Evolutionary conservation across 1,284 basidiomycete genomes (phyloP).

Genomic region (Ceratobasidium sp.): DNA sequence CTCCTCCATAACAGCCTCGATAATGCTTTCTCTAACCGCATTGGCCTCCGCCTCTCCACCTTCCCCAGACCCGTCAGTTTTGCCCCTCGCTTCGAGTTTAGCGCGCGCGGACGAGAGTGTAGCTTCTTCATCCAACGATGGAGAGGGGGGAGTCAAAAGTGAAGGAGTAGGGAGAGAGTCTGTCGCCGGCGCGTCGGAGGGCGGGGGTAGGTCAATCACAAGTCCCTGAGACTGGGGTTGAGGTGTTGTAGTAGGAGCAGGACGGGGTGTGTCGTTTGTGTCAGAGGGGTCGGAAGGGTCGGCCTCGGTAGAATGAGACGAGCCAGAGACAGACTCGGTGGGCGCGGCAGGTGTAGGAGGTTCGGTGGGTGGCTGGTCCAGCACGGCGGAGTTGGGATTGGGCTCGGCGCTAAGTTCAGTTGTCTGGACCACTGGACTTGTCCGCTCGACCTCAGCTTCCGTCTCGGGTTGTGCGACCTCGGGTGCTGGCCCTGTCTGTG

Average conservation of each 20-base stretch:
- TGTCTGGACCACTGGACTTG: conserved; percentile 17
- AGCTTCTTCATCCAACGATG: conserved; percentile 22
- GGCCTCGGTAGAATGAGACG: not conserved
- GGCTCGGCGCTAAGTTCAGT: conserved; percentile 4
- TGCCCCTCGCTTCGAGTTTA: conserved; percentile 43
- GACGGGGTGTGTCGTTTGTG: not conserved
- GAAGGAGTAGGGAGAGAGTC: conserved; percentile 30
- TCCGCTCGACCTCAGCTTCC: conserved; percentile 15
- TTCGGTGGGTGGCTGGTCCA: conserved; percentile 25
- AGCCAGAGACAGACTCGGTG: conserved; percentile 2
- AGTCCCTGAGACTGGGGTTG: not conserved
- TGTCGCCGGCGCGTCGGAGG: not conserved
- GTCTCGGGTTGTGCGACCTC: conserved; percentile 8
- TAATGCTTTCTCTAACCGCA: conserved; percentile 63
- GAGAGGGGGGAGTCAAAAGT: conserved; percentile 18
- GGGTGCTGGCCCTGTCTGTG: conserved; percentile 49
- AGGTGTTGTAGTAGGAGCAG: not conserved
- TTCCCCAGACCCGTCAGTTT: conserved; percentile 13
- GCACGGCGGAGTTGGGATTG: conserved; percentile 6
- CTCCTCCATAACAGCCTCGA: conserved; percentile 88
- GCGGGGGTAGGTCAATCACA: not conserved
- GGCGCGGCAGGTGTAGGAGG: conserved; percentile 4
- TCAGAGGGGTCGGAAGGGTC: not conserved
- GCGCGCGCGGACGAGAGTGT: conserved; percentile 41
- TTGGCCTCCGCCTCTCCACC: conserved; percentile 44